Base-by-base conservation (phyloP, 2,329 filamentous ascomycete genomes). In the Fonsecaea nubica region DNA sequence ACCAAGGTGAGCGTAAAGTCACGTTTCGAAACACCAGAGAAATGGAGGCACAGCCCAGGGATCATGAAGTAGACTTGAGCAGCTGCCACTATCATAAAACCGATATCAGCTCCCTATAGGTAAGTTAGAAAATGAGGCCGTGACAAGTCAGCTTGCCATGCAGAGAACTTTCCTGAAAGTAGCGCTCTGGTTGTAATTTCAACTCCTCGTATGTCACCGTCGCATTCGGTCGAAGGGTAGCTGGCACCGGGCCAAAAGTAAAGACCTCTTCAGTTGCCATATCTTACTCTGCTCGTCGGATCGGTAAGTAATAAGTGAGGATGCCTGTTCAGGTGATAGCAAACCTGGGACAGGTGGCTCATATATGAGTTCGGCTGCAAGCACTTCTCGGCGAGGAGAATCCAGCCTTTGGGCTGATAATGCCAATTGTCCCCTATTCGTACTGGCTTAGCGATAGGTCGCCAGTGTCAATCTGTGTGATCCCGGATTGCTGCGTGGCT, bases 51-150 rank as follows among this genome's bases (percentile, higher is more conserved):
- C 7, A 62, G 48, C 12, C 58, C 58, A 1, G 58, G 45, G 12
- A 62, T 62, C 58, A 62, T 62, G 35, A 62, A 53, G 32, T 54
- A 54, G 33, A 62, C 58, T 9, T 54, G 58, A 32, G 45, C 58
- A 42, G 58, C 45, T 35, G 58, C 45, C 12, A 42, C 13, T 10
- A 62, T 62, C 58, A 62, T 62, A 30, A 52, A 62, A 18, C 58
- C 58, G 8, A 62, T 42, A 53, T 62, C 58, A 2, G 48, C 45
- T 21, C 58, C 58, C 58, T 62, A 21, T n/a, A 4, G 21, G 5
- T 7, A 38, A 21, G 36, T 58, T n/a, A 58, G 55, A 58, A 42
- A 42, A 18, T 8, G 25, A 42, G 6, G 12, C 1, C n/a, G 12
- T 21, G 21, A 18, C 30, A 52, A 18, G 33, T 13, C 57, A n/a